These are phyloP conservation scores for Chloromonas sp. DNA, from an alignment of 163 green algal genomes.

Conservation along the genomic window DNA sequence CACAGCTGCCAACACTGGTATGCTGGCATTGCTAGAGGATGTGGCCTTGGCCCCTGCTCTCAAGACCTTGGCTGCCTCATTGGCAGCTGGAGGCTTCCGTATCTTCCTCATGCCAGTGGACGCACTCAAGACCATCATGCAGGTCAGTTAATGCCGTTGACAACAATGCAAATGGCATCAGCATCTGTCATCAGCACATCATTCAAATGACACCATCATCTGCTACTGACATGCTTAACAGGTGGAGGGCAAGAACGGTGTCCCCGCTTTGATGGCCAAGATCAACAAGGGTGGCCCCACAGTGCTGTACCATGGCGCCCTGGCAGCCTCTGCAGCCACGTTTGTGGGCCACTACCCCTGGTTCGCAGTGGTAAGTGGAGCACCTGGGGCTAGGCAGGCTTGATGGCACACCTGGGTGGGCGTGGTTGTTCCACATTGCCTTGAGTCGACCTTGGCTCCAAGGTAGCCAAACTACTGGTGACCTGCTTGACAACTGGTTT, in stretches of 20 bases:
- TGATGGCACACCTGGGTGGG: conserved; percentile 7
- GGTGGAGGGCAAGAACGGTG: conserved; percentile 70
- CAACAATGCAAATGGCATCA: too few relatives aligned
- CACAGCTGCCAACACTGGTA: conserved; percentile 86
- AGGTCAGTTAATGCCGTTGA: conserved; percentile 40
- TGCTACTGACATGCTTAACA: conserved; percentile 12
- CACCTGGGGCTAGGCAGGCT: too few relatives aligned
- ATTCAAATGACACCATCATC: too few relatives aligned
- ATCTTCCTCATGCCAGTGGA: conserved; percentile 93
- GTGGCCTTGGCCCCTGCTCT: conserved; percentile 41
- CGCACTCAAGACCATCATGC: conserved; percentile 89
- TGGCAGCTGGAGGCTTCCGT: conserved; percentile 65
- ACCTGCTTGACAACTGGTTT: neutral
- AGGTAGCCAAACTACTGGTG: neutral
- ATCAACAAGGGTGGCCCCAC: conserved; percentile 53
- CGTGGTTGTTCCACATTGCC: conserved; percentile 7
- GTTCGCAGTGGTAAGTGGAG: conserved; percentile 57
- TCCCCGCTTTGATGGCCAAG: conserved; percentile 63
- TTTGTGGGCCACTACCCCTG: conserved; percentile 87
- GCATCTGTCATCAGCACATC: too few relatives aligned
- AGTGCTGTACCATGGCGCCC: conserved; percentile 82
- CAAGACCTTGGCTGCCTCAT: conserved; percentile 75
- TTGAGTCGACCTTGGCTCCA: neutral
- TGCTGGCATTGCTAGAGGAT: conserved; percentile 66
- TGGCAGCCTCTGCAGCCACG: conserved; percentile 80